A percentile compares a stretch with the other conserved stretches of the same genome.
Conservation (phyloP, 495 filamentous ascomycete species). For the Schizothecium vesticola region DNA sequence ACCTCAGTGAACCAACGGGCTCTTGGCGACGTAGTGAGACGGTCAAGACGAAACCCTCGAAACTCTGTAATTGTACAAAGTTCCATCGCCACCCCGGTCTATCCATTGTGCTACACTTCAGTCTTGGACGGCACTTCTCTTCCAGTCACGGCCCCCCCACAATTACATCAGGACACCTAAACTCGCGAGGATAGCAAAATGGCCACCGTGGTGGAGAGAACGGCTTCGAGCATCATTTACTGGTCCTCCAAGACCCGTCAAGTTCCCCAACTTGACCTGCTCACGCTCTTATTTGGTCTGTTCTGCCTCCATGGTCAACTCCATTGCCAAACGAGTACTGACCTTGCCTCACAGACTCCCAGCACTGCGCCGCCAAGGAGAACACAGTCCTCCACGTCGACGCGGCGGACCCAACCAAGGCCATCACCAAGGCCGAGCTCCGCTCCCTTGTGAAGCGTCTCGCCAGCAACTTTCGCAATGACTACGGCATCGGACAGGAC, state of each 20-base stretch:
- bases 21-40: not conserved
- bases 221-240: constrained; percentile 89
- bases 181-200: not conserved
- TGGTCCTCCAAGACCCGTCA: constrained; percentile 59
- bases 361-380: constrained; percentile 11
- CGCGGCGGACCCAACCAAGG: constrained; percentile 43
- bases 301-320: not conserved
- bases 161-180: not conserved
- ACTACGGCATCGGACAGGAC: constrained; percentile 42
- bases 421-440: constrained; percentile 44
- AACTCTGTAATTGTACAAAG: not conserved
- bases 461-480: constrained; percentile 43
- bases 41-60: not conserved
- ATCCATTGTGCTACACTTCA: not conserved
- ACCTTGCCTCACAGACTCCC: not conserved
- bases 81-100: not conserved
- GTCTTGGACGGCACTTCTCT: not conserved
- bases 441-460: constrained; percentile 38
- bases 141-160: too few relatives aligned
- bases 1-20: too few relatives aligned
- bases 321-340: not conserved
- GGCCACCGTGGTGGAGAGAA: constrained; percentile 64
- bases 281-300: constrained; percentile 13
- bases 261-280: constrained; percentile 9
- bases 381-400: constrained; percentile 30